Evolutionary conservation across 2,329 filamentous ascomycete genomes (phyloP), one percentile per base, ranked within the genome.

Genomic region (Aspergillaceae sp.): DNA sequence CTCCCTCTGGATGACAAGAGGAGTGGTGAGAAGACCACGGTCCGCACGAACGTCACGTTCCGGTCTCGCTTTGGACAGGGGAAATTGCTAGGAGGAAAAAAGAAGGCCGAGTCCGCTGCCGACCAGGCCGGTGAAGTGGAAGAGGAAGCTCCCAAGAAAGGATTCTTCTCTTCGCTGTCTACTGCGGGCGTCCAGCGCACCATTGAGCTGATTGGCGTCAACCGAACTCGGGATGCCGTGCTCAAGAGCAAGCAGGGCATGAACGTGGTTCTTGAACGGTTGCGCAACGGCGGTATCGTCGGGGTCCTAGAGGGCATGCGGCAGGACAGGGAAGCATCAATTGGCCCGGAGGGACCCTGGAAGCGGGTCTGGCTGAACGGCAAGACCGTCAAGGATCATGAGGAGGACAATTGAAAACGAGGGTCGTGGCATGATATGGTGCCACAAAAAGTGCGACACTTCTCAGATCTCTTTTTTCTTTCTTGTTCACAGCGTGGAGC

Each of bases 231-330:
- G 46, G 74, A 78, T 47, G 79, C 78, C 11, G 73, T 83, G 56
- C 67, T 78, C 7, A 82, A 80, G 56, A 80, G 80, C 51, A 78
- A 78, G 50, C 74, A 83, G 56, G 80, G 80, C 44, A 83, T 84
- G 80, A 81, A 80, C 48, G 74, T 83, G 26, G 80, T 84, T 26
- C 68, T 84, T 5, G 77, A 81, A 58, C 69, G 80, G 33, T 65
- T 87, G 60, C 72, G 83, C 45, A 72, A 74, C 48, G 83, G 83
- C 35, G 84, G 83, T 0, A 69, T 87, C 11, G 80, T 84, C 10
- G 82, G 68, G 26, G 83, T 86, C n/a, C 67, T 87, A 29, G 83
- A 86, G 53, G 82, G 81, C 29, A 86, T 86, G 82, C 72, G 80
- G 43, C 70, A 73, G 55, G 82, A 86, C 58, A 72, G 76, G 36